Percentiles rank a stretch among this genome's conserved stretches.
These are phyloP conservation scores for Guadua angustifolia DNA, from an alignment of 176 grass and related monocot genomes.

Conservation along the genomic window DNA sequence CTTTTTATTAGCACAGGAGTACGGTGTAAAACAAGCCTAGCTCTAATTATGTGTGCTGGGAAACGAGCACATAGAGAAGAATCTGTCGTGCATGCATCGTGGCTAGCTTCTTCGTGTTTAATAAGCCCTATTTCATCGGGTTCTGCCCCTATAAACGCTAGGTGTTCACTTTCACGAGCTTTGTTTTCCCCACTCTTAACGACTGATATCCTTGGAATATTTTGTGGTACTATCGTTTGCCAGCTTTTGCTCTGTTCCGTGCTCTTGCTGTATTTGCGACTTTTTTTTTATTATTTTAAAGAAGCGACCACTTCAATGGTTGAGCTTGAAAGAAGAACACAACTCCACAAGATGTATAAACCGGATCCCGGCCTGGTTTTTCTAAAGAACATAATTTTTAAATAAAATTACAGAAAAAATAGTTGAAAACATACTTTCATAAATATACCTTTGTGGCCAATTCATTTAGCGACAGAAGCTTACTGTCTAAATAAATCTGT, in stretches of 20 bases:
- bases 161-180: slow-evolving; percentile 51
- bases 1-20: slow-evolving; percentile 50
- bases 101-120: slow-evolving; percentile 42
- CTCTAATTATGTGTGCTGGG: slow-evolving; percentile 41
- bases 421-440: too few species aligned
- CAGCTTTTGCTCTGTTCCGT: slow-evolving; percentile 42
- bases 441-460: too few species aligned
- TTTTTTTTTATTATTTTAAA: neutral
- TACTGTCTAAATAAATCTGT: too few species aligned
- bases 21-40: slow-evolving; percentile 50
- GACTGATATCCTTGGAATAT: slow-evolving; percentile 25
- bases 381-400: too few species aligned
- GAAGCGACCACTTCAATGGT: neutral
- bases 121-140: slow-evolving; percentile 42
- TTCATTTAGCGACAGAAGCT: too few species aligned
- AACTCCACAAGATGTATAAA: neutral
- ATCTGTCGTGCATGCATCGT: slow-evolving; percentile 41
- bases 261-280: neutral
- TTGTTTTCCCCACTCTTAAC: slow-evolving; percentile 47
- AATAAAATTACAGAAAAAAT: too few species aligned
- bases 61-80: slow-evolving; percentile 51
- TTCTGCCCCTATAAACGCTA: slow-evolving; percentile 35
- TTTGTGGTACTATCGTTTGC: slow-evolving; percentile 19
- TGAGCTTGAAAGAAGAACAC: slow-evolving; percentile 25
- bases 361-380: neutral